These are phyloP conservation scores for Daldinia sp. DNA, from an alignment of 2,329 filamentous ascomycete species.

Conservation along the genomic window DNA sequence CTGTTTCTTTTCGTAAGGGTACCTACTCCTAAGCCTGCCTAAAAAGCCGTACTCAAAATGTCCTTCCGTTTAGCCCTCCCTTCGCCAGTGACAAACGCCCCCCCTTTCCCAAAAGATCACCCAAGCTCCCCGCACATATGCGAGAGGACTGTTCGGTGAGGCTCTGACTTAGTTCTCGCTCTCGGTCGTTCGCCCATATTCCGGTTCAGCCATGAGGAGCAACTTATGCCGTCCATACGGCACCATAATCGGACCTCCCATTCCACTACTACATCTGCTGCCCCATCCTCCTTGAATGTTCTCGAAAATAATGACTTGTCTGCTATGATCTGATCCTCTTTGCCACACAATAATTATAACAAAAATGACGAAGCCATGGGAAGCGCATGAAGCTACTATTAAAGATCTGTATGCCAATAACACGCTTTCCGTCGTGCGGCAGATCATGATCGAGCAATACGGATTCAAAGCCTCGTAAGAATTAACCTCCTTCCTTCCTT, in stretches of 20 bases:
- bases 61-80: not conserved
- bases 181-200: not conserved
- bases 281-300: slow-evolving; percentile 2
- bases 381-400: slow-evolving; percentile 44
- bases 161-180: slow-evolving; percentile 20
- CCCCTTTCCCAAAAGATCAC: slow-evolving; percentile 23
- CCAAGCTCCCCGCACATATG: slow-evolving; percentile 27
- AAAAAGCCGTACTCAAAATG: not conserved
- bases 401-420: slow-evolving; percentile 46
- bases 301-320: not conserved
- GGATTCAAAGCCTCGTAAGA: slow-evolving; percentile 57
- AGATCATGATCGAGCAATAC: slow-evolving; percentile 49
- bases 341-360: not conserved
- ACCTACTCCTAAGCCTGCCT: not conserved
- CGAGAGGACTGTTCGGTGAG: slow-evolving; percentile 27
- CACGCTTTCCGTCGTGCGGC: slow-evolving; percentile 45
- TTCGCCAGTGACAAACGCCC: slow-evolving; percentile 1
- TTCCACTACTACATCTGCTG: slow-evolving; percentile 1
- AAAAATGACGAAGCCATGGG: slow-evolving; percentile 48
- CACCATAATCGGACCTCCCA: slow-evolving; percentile 1
- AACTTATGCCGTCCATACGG: not conserved
- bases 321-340: not conserved
- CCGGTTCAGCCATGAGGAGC: slow-evolving; percentile 7
- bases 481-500: slow-evolving; percentile 52
- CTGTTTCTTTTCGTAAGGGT: not conserved